phyloP scores from a whole-genome alignment of 2,329 filamentous ascomycete genomes.

The Penicillium sp. region DNA sequence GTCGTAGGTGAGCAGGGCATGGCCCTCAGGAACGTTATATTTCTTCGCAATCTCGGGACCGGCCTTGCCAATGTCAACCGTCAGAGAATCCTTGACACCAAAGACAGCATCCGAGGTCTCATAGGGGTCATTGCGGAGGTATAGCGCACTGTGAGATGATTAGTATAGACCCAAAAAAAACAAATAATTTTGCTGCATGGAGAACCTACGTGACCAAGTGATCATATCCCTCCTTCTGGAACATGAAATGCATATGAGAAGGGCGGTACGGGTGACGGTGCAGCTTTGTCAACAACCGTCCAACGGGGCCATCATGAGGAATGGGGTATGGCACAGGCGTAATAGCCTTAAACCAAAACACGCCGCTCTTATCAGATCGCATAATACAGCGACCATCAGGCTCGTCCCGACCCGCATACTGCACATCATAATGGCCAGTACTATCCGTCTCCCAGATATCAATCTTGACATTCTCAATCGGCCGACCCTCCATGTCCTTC shows the following conservation, averaged over 20 bases:
- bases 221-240: conserved; percentile 76
- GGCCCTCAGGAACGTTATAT: conserved; percentile 66
- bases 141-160: conserved; percentile 61
- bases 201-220: conserved; percentile 74
- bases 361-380: conserved; percentile 67
- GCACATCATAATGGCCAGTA: conserved; percentile 79
- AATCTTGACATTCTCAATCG: conserved; percentile 67
- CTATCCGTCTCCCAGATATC: conserved; percentile 86
- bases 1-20: conserved; percentile 67
- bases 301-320: conserved; percentile 80
- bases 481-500: conserved; percentile 63
- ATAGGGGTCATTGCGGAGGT: conserved; percentile 75
- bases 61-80: conserved; percentile 64
- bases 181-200: background rate
- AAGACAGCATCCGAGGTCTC: conserved; percentile 84
- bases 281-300: conserved; percentile 65
- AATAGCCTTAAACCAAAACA: conserved; percentile 84
- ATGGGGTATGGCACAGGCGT: conserved; percentile 84
- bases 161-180: background rate
- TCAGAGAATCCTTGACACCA: conserved; percentile 77
- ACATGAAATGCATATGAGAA: conserved; percentile 86
- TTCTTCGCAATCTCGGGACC: conserved; percentile 56
- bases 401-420: conserved; percentile 63
- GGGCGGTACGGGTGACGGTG: conserved; percentile 77
- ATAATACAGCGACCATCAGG: conserved; percentile 75